These are phyloP conservation scores for Hortiboletus flavorubellus DNA, from an alignment of 768 basidiomycete species.

Conservation along the genomic window DNA sequence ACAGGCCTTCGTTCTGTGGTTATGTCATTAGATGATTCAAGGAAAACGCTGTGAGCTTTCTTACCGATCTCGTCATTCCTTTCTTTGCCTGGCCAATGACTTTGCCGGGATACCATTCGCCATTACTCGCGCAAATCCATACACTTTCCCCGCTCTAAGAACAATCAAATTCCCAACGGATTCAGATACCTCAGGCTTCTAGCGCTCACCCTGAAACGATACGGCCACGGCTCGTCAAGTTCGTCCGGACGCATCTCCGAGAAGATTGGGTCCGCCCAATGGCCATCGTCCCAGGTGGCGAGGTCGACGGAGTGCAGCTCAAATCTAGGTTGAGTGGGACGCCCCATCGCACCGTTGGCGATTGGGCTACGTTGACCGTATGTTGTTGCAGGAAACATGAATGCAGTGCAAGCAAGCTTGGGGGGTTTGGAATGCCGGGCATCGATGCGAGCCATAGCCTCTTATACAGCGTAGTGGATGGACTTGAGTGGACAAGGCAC, in stretches of 20 bases:
- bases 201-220: conserved; percentile 42
- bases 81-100: conserved; percentile 43
- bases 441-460: neutral
- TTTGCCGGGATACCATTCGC: conserved; percentile 51
- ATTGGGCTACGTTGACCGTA: conserved; percentile 2
- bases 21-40: neutral
- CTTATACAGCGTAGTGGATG: conserved; percentile 12
- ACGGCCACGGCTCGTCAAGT: conserved; percentile 51
- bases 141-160: conserved; percentile 45
- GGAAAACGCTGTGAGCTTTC: conserved; percentile 1
- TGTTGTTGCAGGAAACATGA: conserved; percentile 5
- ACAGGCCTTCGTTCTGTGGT: conserved; percentile 46
- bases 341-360: neutral
- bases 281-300: conserved; percentile 24
- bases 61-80: conserved; percentile 47
- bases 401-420: neutral
- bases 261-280: conserved; percentile 16
- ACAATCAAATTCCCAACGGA: neutral
- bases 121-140: conserved; percentile 49
- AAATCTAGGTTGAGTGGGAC: neutral
- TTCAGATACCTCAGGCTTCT: neutral
- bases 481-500: conserved; percentile 13
- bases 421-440: neutral
- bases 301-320: conserved; percentile 24
- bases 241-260: conserved; percentile 34